Evolutionary conservation across 2,329 filamentous ascomycete genomes (phyloP).

Genomic region (Colletotrichum musae): DNA sequence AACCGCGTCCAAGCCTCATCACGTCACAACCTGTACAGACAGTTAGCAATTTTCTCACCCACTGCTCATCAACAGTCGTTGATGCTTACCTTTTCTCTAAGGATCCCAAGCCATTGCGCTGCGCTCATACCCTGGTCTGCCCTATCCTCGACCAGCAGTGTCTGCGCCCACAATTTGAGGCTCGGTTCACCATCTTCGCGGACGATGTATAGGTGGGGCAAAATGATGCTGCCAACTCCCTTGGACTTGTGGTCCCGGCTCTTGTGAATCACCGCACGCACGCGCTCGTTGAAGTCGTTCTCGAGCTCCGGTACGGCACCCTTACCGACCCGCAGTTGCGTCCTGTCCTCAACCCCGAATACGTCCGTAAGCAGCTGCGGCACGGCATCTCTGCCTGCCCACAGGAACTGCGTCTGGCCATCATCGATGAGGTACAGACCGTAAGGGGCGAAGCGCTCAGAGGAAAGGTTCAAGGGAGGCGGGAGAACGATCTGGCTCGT

Average conservation of each 20-base stretch:
- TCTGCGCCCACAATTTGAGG: constrained; percentile 96
- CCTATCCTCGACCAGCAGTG: constrained; percentile 92
- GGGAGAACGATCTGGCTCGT: constrained; percentile 93
- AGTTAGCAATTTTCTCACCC: constrained; percentile 3
- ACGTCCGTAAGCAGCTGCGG: constrained; percentile 91
- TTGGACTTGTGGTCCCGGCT: constrained; percentile 88
- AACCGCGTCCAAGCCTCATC: constrained; percentile 29
- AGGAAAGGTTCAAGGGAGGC: constrained; percentile 87
- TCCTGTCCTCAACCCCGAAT: constrained; percentile 88
- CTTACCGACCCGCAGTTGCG: constrained; percentile 92
- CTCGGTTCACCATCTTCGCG: constrained; percentile 96
- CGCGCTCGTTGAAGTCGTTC: constrained; percentile 95
- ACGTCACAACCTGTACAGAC: constrained; percentile 24
- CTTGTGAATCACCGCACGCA: constrained; percentile 92
- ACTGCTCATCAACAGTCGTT: neutral
- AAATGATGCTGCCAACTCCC: constrained; percentile 92
- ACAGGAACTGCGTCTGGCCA: constrained; percentile 96
- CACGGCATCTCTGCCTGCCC: constrained; percentile 94
- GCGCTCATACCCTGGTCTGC: constrained; percentile 95
- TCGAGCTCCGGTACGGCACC: constrained; percentile 88
- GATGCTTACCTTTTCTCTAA: constrained; percentile 90
- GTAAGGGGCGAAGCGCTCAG: constrained; percentile 88
- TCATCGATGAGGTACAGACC: constrained; percentile 98
- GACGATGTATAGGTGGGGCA: constrained; percentile 93
- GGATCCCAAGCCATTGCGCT: constrained; percentile 90